Conservation (phyloP, 495 filamentous ascomycete genomes). For the Bacidia rubella region DNA sequence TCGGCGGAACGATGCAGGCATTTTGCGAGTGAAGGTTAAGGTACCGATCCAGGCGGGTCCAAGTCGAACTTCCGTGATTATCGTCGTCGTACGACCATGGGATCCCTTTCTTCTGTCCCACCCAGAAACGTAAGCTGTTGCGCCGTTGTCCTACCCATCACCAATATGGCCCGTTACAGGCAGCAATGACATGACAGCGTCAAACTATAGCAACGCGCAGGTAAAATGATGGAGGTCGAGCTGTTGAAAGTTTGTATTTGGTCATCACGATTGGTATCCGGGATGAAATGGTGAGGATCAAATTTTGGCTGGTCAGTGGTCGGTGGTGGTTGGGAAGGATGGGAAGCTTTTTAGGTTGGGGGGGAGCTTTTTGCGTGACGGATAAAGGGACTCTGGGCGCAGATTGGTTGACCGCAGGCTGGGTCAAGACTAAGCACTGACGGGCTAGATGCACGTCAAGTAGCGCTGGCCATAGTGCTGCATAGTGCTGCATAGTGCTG, state of each 20-base stretch:
- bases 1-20: neutral
- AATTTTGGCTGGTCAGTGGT: neutral
- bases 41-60: neutral
- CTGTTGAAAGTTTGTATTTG: neutral
- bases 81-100: too few species aligned
- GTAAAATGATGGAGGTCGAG: neutral
- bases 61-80: too few species aligned
- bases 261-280: neutral
- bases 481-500: neutral
- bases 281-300: neutral
- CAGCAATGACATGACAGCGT: neutral
- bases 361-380: neutral
- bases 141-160: neutral
- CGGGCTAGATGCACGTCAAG: neutral
- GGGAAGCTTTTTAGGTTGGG: slow-evolving; percentile 1
- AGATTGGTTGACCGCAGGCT: neutral
- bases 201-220: neutral
- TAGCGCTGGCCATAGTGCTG: neutral
- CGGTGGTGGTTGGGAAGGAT: neutral
- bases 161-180: neutral
- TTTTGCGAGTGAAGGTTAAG: neutral
- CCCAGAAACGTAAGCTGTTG: neutral
- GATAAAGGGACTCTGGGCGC: neutral
- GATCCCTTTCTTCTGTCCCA: too few species aligned
- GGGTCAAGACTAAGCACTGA: neutral